phyloP scores from a whole-genome alignment of 768 basidiomycete genomes.

The Hemileccinum rubropunctum region DNA sequence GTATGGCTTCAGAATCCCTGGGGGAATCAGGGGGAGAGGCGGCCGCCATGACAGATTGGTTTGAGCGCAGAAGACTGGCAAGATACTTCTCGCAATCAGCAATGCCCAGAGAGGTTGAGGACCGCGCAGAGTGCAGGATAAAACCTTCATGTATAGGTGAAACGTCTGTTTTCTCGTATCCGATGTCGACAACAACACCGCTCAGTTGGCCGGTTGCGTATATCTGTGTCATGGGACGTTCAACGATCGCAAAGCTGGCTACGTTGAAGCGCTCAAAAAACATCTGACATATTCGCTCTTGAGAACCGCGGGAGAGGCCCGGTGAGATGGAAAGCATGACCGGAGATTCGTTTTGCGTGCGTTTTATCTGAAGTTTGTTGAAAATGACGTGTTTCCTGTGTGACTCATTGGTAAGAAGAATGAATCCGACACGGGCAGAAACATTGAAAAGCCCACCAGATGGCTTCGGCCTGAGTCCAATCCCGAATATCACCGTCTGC shows the following conservation, averaged over 20 bases:
- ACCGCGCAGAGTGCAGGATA: conserved; percentile 51
- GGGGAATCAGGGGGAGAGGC: conserved; percentile 54
- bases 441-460: conserved; percentile 59
- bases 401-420: conserved; percentile 5
- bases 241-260: conserved; percentile 75
- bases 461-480: conserved; percentile 83
- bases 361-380: conserved; percentile 66
- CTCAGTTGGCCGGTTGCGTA: conserved; percentile 71
- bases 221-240: conserved; percentile 81
- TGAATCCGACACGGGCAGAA: not conserved
- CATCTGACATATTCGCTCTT: conserved; percentile 75
- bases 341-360: conserved; percentile 86
- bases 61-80: conserved; percentile 66
- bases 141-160: conserved; percentile 75
- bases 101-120: conserved; percentile 63
- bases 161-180: conserved; percentile 71
- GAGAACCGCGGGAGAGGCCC: conserved; percentile 60
- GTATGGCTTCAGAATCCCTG: conserved; percentile 44
- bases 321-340: conserved; percentile 70
- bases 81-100: conserved; percentile 74
- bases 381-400: conserved; percentile 85
- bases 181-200: conserved; percentile 83
- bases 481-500: conserved; percentile 68
- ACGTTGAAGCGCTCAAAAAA: conserved; percentile 95
- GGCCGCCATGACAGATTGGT: conserved; percentile 58